Evolutionary conservation across 257 asterid species (phyloP), one percentile per base, ranked within the genome.

Genomic region (Lavandula angustifolia): DNA sequence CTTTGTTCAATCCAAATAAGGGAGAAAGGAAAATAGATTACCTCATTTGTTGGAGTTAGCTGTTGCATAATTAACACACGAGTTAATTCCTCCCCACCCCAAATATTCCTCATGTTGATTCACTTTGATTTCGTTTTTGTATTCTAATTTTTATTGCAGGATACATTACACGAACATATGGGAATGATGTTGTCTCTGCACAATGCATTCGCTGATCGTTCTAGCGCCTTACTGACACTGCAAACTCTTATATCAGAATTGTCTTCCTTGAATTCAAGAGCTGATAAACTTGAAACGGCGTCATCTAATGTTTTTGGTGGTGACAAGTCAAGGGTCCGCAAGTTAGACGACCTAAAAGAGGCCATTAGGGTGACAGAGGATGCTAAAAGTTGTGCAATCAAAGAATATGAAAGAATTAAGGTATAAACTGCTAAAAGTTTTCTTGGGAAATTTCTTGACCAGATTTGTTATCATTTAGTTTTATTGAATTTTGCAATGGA

Each of bases 191-290:
- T 88, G 69, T 84, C 94, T 37, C 86, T 79, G 50, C 95, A 82
- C 67, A 75, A 59, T 79, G 98, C 98, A 54, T 88, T 88, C 78
- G 72, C 98, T 31, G 98, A 94, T 73, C 95, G 99, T 61, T 88
- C 98, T 60, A 91, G 85, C 79, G 99, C 98, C 66, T 76, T 94
- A 69, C 79, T 91, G 80, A 91, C 95, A 38, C 84, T 91, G 69
- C 98, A 91, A 87, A 90, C 99, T 50, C 98, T 94, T 70, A 55
- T 87, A 53, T 88, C 99, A 6, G 99, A 94, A 33, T 58, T 94
- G 76, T 81, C 92, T 69, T 81, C 98, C 71, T 79, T 94, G 88
- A 89, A 73, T 56, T 81, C 80, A 54, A 87, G 84, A 81, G 85
- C 85, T 75, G 95, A 84, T 79, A 94, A 94, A 65, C 89, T 84